Evolutionary conservation across 441 rosid species (phyloP).

Genomic region (Pelargonium cotyledonis): DNA sequence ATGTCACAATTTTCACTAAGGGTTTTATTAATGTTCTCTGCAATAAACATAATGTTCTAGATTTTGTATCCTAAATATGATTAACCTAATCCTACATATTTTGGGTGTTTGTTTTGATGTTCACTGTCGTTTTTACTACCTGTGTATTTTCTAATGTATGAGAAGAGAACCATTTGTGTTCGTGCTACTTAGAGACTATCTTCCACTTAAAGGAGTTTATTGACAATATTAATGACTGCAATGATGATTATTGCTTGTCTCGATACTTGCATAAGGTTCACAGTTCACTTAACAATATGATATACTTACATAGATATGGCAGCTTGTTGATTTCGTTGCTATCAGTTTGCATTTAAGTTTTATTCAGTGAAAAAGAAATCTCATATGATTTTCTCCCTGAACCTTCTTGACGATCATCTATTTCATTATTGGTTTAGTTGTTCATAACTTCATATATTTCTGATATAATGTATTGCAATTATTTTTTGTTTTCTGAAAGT

Average conservation of each 20-base stretch:
- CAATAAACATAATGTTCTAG: too few relatives aligned
- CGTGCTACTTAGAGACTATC: neutral
- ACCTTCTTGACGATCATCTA: neutral
- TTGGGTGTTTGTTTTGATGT: too few relatives aligned
- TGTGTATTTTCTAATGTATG: neutral
- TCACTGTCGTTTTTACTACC: too few relatives aligned
- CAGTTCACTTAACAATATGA: neutral
- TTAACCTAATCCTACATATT: neutral
- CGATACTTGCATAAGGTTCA: neutral
- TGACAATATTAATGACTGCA: neutral
- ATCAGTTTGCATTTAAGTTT: too few relatives aligned
- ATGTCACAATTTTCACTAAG: neutral
- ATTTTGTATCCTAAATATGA: neutral
- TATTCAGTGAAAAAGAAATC: neutral
- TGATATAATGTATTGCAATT: slow-evolving; percentile 1
- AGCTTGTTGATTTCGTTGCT: neutral
- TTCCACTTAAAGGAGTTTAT: neutral
- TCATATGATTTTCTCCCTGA: neutral
- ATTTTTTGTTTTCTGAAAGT: neutral
- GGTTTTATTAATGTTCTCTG: too few relatives aligned
- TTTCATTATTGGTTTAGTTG: neutral
- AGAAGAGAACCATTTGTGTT: neutral
- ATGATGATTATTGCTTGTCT: neutral
- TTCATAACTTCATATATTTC: neutral
- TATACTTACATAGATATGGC: neutral